Evolutionary conservation across 176 grass and related monocot genomes (phyloP), one percentile per base, ranked within the genome.

Genomic region (Eragrostis nindensis): DNA sequence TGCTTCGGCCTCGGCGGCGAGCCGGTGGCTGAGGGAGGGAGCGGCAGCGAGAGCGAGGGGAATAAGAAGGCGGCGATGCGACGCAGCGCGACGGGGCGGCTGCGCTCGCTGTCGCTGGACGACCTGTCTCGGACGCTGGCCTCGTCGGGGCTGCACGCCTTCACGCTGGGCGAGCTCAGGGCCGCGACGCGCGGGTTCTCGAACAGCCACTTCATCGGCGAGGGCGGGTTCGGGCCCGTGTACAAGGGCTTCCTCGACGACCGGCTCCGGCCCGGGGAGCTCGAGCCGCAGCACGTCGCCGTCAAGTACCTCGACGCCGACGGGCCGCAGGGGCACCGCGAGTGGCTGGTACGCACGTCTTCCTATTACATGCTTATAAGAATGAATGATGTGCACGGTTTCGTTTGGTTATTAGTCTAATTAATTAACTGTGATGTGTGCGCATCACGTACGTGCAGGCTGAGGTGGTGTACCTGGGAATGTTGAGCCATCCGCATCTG

Each of bases 141-240:
- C 2, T 44, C 76, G 0, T 98, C 95, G 2, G 89, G 87, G 5
- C 86, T 98, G 66, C 83, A 87, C 76, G 92, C 83, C 13, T 98
- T 98, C 88, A 94, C 87, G 40, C 61, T 84, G 36, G 73, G 45
- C 0, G 90, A 98, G 87, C 86, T 98, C 16, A 77, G 53, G 17
- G 30, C 66, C 22, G 87, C 83, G 6, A 92, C 95, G 1, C 70
- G 90, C 13, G 75, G 75, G 22, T 89, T 92, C 83, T 85, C 92
- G 24, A 60, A 15, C 19, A 76, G 62, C 80, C 76, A 91, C 77
- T 75, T 87, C 32, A 71, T 98, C 82, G 95, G 95, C 5, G 80
- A 87, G 54, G 95, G 95, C 50, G 92, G 92, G 18, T 98, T 98
- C 74, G 95, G 95, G 11, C 95, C 95, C 11, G 95, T 98, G 54